phyloP scores from a whole-genome alignment of 2,329 filamentous ascomycete genomes.

The Venturia asperata region DNA sequence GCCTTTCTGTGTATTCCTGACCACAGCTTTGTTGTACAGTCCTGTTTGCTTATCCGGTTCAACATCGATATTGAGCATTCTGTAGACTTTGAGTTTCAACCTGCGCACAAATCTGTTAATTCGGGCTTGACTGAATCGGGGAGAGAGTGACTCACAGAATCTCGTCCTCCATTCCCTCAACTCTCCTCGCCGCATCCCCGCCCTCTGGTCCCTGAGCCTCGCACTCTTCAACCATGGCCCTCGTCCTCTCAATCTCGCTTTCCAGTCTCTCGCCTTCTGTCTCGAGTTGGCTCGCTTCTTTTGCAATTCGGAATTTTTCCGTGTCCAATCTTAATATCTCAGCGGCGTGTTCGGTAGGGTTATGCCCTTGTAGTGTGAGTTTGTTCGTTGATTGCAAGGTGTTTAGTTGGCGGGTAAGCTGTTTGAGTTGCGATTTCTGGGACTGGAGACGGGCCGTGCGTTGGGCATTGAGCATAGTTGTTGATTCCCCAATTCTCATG shows the following conservation, averaged over 20 bases:
- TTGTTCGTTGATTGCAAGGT: conserved; percentile 68
- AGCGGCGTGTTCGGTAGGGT: conserved; percentile 70
- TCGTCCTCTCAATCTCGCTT: conserved; percentile 67
- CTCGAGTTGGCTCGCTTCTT: conserved; percentile 79
- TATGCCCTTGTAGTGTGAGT: conserved; percentile 68
- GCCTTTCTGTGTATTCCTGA: conserved; percentile 77
- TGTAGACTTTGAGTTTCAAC: conserved; percentile 81
- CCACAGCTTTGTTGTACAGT: conserved; percentile 77
- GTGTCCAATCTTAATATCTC: conserved; percentile 84
- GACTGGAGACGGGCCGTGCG: conserved; percentile 62
- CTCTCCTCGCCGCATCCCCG: conserved; percentile 44
- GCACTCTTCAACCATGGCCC: conserved; percentile 68
- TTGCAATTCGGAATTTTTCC: conserved; percentile 90
- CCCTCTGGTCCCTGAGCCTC: conserved; percentile 85
- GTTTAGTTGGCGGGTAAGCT: conserved; percentile 67
- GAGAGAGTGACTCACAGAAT: conserved; percentile 35
- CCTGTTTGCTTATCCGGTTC: conserved; percentile 67
- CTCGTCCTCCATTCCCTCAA: conserved; percentile 39
- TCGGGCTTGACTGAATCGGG: not conserved
- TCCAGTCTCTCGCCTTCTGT: conserved; percentile 91
- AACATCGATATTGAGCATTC: conserved; percentile 83
- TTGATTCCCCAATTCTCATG: conserved; percentile 73
- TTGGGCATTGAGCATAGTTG: conserved; percentile 74
- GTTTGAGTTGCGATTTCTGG: conserved; percentile 35
- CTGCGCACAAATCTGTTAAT: conserved; percentile 31